These are phyloP conservation scores for Pestalotiopsis sp. DNA, from an alignment of 2,329 filamentous ascomycete species.

Conservation along the genomic window DNA sequence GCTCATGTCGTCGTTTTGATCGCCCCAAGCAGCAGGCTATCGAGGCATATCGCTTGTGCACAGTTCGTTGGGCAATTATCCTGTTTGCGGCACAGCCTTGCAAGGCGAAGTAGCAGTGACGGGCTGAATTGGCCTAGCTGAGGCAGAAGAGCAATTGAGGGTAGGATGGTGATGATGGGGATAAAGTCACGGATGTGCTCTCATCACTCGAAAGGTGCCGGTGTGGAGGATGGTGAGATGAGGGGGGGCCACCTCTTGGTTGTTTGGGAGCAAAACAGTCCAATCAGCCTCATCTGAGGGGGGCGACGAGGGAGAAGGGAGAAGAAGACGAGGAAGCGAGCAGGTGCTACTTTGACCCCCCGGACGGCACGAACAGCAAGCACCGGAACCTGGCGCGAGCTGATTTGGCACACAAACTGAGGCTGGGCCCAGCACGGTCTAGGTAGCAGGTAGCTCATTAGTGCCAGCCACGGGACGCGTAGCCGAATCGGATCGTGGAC, in stretches of 20 bases:
- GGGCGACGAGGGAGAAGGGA: neutral
- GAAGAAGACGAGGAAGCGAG: neutral
- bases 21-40: neutral
- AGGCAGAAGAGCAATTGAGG: neutral
- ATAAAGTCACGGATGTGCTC: constrained; percentile 4
- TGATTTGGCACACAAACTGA: neutral
- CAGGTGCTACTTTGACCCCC: neutral
- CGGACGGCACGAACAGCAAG: neutral
- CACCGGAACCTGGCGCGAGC: neutral
- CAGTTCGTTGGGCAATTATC: neutral
- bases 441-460: neutral
- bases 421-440: neutral
- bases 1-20: neutral
- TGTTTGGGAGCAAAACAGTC: neutral
- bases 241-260: neutral
- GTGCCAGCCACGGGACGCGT: neutral
- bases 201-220: neutral
- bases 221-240: neutral
- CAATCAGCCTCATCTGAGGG: constrained; percentile 1
- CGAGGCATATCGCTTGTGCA: neutral
- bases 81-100: constrained; percentile 1
- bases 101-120: neutral
- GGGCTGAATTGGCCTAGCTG: neutral
- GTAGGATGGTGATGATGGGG: neutral
- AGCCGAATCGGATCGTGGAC: neutral